Conservation (phyloP, 352 stramenopile species). For the Thraustotheca clavata region DNA sequence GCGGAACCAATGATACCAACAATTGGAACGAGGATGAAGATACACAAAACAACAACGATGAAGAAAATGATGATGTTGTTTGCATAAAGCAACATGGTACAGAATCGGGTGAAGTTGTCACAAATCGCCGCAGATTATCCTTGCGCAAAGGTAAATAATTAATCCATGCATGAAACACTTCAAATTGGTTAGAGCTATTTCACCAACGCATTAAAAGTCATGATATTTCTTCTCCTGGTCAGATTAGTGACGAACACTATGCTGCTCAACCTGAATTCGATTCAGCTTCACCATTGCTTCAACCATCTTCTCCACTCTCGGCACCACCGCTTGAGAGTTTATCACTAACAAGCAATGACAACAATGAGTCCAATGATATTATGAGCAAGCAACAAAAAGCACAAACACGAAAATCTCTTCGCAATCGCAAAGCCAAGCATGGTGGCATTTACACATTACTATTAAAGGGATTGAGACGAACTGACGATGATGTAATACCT, state of each 20-base stretch:
- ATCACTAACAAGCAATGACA: conserved; percentile 22
- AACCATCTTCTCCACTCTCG: conserved; percentile 38
- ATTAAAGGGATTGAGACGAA: conserved; percentile 36
- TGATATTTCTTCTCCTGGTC: background rate
- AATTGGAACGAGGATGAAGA: background rate
- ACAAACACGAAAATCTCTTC: background rate
- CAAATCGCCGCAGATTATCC: conserved; percentile 5
- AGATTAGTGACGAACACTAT: conserved; percentile 22
- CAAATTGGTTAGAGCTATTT: background rate
- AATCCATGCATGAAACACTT: background rate
- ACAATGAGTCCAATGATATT: conserved; percentile 19
- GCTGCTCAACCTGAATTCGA: conserved; percentile 44
- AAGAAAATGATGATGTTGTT: too few species aligned
- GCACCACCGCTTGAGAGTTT: conserved; percentile 25
- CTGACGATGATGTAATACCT: conserved; percentile 31
- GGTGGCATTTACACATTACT: conserved; percentile 72
- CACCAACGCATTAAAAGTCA: conserved; percentile 22
- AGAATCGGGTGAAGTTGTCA: background rate
- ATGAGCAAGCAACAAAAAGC: conserved; percentile 19
- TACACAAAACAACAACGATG: background rate
- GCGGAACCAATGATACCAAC: conserved; percentile 14
- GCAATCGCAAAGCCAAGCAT: conserved; percentile 45
- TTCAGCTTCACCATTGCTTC: conserved; percentile 48
- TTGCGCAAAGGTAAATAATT: conserved; percentile 3
- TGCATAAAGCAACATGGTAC: background rate